A percentile compares a stretch with the other conserved stretches of the same genome.
These are phyloP conservation scores for Fusarium zealandicum DNA, from an alignment of 2,329 filamentous ascomycete genomes.

Conservation along the genomic window DNA sequence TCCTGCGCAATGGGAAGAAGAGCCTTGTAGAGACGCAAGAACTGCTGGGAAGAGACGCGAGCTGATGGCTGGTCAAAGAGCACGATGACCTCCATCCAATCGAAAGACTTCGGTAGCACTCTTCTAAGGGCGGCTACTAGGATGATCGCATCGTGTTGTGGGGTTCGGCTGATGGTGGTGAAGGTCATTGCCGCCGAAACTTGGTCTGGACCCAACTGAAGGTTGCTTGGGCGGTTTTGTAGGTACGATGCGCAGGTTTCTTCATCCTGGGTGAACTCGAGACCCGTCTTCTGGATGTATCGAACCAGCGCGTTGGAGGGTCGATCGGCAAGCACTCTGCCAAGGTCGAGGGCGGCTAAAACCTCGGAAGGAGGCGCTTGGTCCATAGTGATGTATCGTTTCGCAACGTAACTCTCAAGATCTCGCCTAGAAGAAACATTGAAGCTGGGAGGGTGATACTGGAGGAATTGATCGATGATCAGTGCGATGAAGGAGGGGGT, in stretches of 20 bases:
- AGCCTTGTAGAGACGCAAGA: slow-evolving; percentile 80
- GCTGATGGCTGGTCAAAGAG: slow-evolving; percentile 83
- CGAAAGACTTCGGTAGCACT: slow-evolving; percentile 69
- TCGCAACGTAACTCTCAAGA: slow-evolving; percentile 68
- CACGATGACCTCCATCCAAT: slow-evolving; percentile 75
- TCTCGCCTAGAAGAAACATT: slow-evolving; percentile 77
- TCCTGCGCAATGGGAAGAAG: slow-evolving; percentile 74
- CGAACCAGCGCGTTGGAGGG: slow-evolving; percentile 65
- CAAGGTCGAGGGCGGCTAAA: slow-evolving; percentile 73
- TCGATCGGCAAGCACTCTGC: slow-evolving; percentile 68
- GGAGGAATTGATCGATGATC: slow-evolving; percentile 85
- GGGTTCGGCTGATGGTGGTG: slow-evolving; percentile 64
- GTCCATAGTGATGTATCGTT: slow-evolving; percentile 72
- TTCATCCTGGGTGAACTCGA: slow-evolving; percentile 76
- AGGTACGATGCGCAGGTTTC: slow-evolving; percentile 68
- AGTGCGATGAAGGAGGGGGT: slow-evolving; percentile 75
- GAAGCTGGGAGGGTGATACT: slow-evolving; percentile 86
- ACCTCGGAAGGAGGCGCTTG: slow-evolving; percentile 73
- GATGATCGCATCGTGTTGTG: slow-evolving; percentile 58
- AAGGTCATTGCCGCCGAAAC: slow-evolving; percentile 81
- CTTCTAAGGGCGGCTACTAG: slow-evolving; percentile 69
- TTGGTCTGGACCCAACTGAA: slow-evolving; percentile 80
- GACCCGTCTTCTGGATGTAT: slow-evolving; percentile 76
- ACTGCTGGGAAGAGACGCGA: slow-evolving; percentile 79
- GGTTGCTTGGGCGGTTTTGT: slow-evolving; percentile 58